Base-by-base conservation (phyloP, 225 moss, liverwort and hornwort species). In the Marchantia paleacea region DNA sequence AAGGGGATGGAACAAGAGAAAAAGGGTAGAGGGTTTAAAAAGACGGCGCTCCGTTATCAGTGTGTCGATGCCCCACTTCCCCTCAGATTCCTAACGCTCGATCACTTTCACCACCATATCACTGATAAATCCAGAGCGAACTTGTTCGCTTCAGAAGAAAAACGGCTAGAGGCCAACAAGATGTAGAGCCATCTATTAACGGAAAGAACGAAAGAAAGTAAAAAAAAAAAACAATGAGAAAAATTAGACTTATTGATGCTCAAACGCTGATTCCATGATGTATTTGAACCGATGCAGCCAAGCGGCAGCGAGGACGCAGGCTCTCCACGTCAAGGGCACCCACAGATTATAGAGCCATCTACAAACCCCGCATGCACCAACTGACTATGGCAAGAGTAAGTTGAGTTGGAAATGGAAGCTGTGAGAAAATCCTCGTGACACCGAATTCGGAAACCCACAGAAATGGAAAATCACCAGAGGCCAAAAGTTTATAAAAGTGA, bases 31-130 rank as follows among this genome's bases (percentile, higher is more conserved):
- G 2, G 39, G 39, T 39, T 39, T 39, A 39, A 5, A 39, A 39
- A 39, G 69, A 82, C 86, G 81, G 93, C 26, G 86, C 88, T 3
- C 95, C 93, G 73, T 95, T 95, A 60, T 95, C 97, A 63, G 92
- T 87, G 89, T 87, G 14, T 89, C 90, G 61, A 90, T 84, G 20
- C 97, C 95, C 93, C 97, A 93, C 75, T 94, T 99, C 51, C 90
- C 97, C 55, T 99, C 97, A 8, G 92, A 83, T 80, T 95, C 97
- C 31, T 93, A 79, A 26, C 95, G 97, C 62, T 99, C 97, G 54
- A 99, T 89, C 7, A 95, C 97, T 90, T 95, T 95, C 0, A 99
- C 97, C 69, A 90, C 93, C 79, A 95, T 95, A 73, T 95, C 95
- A 79, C 95, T 99, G 80, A 99, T n/a, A n/a, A 88, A 52, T 95